These are phyloP conservation scores for Tetrahymena elliotti DNA, from an alignment of 73 alveolate species.

Conservation along the genomic window DNA sequence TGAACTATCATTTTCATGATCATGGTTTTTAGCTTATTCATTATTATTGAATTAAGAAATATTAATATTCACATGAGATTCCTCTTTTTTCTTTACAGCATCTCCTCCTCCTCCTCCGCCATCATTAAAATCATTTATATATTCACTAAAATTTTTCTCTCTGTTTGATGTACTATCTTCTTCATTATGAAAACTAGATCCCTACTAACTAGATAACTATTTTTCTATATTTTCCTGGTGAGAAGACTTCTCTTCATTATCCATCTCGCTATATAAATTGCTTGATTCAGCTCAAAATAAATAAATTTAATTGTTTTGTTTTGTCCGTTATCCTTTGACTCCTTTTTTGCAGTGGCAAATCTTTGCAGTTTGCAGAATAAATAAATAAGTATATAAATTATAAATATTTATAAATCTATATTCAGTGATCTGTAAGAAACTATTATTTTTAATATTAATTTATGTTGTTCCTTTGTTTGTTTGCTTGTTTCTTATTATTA, in stretches of 20 bases:
- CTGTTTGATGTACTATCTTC: background rate
- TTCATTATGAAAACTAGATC: background rate
- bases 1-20: background rate
- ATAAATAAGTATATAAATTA: no score
- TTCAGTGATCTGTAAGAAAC: background rate
- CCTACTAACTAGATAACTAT: background rate
- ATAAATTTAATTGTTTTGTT: background rate
- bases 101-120: background rate
- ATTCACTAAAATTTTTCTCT: background rate
- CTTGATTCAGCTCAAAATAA: background rate
- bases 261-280: background rate
- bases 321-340: background rate
- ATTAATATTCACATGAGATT: background rate
- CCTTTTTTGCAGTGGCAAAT: background rate
- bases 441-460: no score
- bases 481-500: no score
- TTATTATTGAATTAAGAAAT: background rate
- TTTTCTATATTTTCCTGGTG: background rate
- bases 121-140: background rate
- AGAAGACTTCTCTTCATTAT: background rate
- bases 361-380: background rate
- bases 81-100: background rate
- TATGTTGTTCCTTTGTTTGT: background rate
- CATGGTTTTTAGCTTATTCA: background rate
- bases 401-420: background rate